Conservation (phyloP, 2,329 filamentous ascomycete genomes). For the Talaromyces islandicus region DNA sequence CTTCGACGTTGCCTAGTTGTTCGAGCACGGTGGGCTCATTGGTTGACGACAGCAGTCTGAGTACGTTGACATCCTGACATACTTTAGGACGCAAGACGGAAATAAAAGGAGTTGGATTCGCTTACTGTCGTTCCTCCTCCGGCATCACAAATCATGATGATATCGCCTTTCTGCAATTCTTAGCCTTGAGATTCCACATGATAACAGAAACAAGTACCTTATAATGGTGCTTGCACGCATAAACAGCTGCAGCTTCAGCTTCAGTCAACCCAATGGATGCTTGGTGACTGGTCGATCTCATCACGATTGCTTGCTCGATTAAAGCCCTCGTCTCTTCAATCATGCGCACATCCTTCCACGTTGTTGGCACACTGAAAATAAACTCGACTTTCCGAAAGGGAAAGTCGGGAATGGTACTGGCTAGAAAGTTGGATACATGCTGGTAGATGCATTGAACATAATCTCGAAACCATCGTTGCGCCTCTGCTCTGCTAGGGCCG, state of each 20-base stretch:
- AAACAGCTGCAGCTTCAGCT: constrained; percentile 50
- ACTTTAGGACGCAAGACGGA: neutral
- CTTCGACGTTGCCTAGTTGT: constrained; percentile 1
- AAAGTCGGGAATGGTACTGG: constrained; percentile 21
- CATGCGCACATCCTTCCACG: constrained; percentile 34
- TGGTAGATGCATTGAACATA: constrained; percentile 29
- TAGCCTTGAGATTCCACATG: neutral
- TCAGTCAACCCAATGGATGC: constrained; percentile 46
- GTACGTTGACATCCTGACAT: constrained; percentile 3
- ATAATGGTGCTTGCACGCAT: constrained; percentile 33
- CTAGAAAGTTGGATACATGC: constrained; percentile 24
- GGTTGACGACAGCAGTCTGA: constrained; percentile 1
- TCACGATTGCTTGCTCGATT: constrained; percentile 25
- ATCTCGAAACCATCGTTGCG: constrained; percentile 25
- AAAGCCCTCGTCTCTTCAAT: constrained; percentile 28
- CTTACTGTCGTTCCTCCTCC: constrained; percentile 42
- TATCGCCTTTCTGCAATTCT: constrained; percentile 28
- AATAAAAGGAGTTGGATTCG: neutral
- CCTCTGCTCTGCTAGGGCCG: constrained; percentile 17
- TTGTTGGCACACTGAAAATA: constrained; percentile 39
- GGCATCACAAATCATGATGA: constrained; percentile 46
- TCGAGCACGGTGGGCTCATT: neutral
- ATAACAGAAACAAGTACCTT: constrained; percentile 6
- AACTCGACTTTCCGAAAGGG: constrained; percentile 27
- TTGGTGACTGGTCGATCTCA: constrained; percentile 26